phyloP scores from a whole-genome alignment of 768 basidiomycete species.

The Lentinula aciculospora region DNA sequence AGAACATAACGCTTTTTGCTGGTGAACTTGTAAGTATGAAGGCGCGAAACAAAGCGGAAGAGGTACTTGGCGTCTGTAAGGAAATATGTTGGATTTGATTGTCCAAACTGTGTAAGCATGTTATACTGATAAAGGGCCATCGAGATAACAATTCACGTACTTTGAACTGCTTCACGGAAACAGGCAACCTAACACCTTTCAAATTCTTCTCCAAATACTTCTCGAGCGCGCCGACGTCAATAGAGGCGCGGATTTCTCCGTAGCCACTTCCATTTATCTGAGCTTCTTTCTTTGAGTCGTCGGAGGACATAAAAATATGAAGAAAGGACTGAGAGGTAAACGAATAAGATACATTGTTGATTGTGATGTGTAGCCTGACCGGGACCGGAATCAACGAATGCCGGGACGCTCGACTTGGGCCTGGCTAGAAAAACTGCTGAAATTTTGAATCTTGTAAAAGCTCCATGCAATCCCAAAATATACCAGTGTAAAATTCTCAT shows the following conservation, averaged over 20 bases:
- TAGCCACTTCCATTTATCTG: slow-evolving; percentile 61
- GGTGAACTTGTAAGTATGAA: neutral
- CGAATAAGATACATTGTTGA: neutral
- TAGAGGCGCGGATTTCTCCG: slow-evolving; percentile 64
- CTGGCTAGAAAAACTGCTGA: too few relatives aligned
- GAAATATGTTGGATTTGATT: slow-evolving; percentile 98
- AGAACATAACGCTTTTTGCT: slow-evolving; percentile 71
- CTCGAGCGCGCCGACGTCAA: slow-evolving; percentile 62
- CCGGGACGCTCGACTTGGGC: too few relatives aligned
- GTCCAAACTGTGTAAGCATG: slow-evolving; percentile 57
- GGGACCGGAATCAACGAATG: neutral
- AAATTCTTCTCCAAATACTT: slow-evolving; percentile 57
- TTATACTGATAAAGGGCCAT: neutral
- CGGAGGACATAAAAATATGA: neutral
- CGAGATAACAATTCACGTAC: slow-evolving; percentile 34
- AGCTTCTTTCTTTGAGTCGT: slow-evolving; percentile 18
- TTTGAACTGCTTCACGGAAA: slow-evolving; percentile 90
- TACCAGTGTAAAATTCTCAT: too few relatives aligned
- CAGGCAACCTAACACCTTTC: slow-evolving; percentile 51
- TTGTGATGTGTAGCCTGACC: too few relatives aligned
- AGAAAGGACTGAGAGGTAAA: neutral
- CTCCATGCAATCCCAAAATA: too few relatives aligned
- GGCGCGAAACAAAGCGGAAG: neutral
- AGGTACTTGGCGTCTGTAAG: slow-evolving; percentile 70
- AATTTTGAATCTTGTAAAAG: too few relatives aligned